These are phyloP conservation scores for Rubia yunnanensis DNA, from an alignment of 257 asterid genomes.

Conservation along the genomic window DNA sequence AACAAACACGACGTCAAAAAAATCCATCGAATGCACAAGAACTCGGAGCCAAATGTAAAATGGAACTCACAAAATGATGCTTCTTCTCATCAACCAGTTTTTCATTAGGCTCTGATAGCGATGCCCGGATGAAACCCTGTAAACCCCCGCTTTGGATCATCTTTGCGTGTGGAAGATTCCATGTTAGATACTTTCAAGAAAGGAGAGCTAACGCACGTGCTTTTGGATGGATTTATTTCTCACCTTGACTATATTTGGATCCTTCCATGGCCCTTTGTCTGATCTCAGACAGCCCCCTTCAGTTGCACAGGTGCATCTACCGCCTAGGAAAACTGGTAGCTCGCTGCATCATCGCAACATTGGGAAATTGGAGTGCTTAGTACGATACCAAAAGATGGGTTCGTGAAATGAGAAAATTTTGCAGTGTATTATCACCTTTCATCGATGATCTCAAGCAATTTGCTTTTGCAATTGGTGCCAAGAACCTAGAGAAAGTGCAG, in stretches of 20 bases:
- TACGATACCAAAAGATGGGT: background rate
- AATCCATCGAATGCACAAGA: background rate
- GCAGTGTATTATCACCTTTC: slow-evolving; percentile 30
- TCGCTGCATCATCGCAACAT: slow-evolving; percentile 26
- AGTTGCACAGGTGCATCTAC: slow-evolving; percentile 38
- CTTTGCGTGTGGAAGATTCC: too few relatives aligned
- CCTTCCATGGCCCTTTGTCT: slow-evolving; percentile 61
- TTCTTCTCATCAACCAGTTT: slow-evolving; percentile 1
- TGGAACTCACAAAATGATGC: slow-evolving; percentile 4
- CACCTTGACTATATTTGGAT: slow-evolving; percentile 15
- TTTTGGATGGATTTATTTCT: background rate
- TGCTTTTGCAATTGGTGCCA: slow-evolving; percentile 36
- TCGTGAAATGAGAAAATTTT: background rate
- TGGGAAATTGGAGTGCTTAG: background rate
- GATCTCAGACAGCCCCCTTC: slow-evolving; percentile 55
- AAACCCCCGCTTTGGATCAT: slow-evolving; percentile 14
- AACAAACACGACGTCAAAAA: background rate
- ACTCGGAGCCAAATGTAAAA: background rate
- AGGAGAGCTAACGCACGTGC: background rate
- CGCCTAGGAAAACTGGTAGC: slow-evolving; percentile 55
- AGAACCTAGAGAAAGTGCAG: slow-evolving; percentile 32
- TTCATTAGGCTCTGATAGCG: background rate
- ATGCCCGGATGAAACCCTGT: slow-evolving; percentile 3
- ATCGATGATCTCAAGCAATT: slow-evolving; percentile 45
- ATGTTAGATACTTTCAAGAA: background rate